Evolutionary conservation across 2,329 filamentous ascomycete species (phyloP), one percentile per base, ranked within the genome.

Genomic region (Aureobasidium leucospermi): DNA sequence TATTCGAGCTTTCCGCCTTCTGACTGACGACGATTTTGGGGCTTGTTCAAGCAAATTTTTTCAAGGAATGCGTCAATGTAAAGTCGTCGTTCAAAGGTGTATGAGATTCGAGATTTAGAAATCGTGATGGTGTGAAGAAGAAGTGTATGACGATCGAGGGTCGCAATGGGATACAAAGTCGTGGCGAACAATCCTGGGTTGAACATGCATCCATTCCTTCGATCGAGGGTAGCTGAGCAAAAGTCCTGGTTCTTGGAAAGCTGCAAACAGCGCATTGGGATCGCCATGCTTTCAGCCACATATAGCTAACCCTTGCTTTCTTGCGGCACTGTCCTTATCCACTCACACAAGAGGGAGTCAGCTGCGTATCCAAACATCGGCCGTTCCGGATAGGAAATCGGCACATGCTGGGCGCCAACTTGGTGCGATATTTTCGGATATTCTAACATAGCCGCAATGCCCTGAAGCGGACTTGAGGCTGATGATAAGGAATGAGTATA

Each of bases 201-300:
- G 41, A 9, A 46, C 10, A n/a, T 45, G 52, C 52, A 38, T 45
- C 52, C 52, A 56, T 56, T 56, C 52, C 52, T 56, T 56, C 41
- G 52, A 56, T 43, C 32, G 41, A 28, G 39, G 36, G 13, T 45
- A 36, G 52, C 39, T 31, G 49, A 56, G 6, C 13, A 28, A 11
- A 53, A 32, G 49, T 45, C 52, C 52, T 56, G 52, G 52, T 56
- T 56, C 13, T 28, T 28, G 52, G 51, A 36, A 38, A 34, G 39
- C 6, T 19, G 32, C 39, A 9, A 45, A 56, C 52, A 29, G 34
- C 23, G 52, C 52, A 56, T 56, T 56, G 52, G 41, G 39, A 56
- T 56, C 41, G 41, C 39, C 52, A 45, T 56, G 52, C 52, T 36
- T 23, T 56, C 10, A 42, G 52, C 31, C 41, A 56, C 52, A 43